Base-by-base conservation (phyloP, 1,284 basidiomycete genomes). In the Wolfiporia cocos region DNA sequence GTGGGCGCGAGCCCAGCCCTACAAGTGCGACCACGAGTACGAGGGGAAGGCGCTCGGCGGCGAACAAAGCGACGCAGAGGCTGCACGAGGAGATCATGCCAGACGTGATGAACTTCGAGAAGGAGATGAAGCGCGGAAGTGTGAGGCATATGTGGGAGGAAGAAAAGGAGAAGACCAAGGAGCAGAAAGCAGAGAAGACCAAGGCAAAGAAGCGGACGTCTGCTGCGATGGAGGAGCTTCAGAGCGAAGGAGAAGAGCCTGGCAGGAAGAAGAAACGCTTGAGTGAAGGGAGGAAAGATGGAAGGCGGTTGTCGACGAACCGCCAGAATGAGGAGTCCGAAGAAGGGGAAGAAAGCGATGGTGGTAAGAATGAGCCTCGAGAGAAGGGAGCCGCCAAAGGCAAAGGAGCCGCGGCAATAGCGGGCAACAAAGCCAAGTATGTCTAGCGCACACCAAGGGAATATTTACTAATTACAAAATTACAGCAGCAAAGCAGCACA, bases 41-140 rank as follows among this genome's bases (percentile, higher is more conserved):
- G 41, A 53, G 62, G 23, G 64, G 67, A 17, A 69, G 65, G 52
- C 69, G 81, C 21, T 69, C 65, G 17, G 89, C 89, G 7, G 86
- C 88, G 1, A 69, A 70, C 12, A 78, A 73, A 51, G 89, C 87
- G 2, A 70, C 67, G 3, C 67, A 75, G 49, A 71, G 67, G 50
- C 61, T 92, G 32, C 74, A 73, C 28, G 73, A 85, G 11, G 73
- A 73, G 48, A 66, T 88, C 46, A 89, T 90, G 78, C 82, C 86
- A 0, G 89, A 92, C 52, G 68, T 88, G 9, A 52, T 78, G 34
- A 73, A 66, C 44, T 91, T 73, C 51, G 76, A 88, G 59, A 74
- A 74, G 53, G 78, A 89, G 62, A 69, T 73, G 63, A 75, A 74
- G 51, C 53, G 50, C 3, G 62, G 66, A n/a, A 40, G 50, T n/a